Evolutionary conservation across 768 basidiomycete genomes (phyloP).

Genomic region (Kwoniella heveanensis): DNA sequence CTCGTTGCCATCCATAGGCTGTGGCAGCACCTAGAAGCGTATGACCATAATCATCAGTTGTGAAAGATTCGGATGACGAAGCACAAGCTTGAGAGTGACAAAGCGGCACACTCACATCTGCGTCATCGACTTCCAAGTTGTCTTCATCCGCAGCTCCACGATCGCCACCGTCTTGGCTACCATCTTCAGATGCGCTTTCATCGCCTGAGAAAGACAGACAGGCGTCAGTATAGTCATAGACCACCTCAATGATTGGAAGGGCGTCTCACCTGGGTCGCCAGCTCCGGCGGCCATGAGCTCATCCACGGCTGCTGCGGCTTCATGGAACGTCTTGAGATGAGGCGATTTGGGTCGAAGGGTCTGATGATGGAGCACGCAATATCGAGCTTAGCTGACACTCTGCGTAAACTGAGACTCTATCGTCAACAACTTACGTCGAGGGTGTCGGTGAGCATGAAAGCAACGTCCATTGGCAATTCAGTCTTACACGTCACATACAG

Average conservation of each 20-base stretch:
- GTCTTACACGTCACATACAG: conserved; percentile 90
- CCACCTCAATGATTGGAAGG: no score
- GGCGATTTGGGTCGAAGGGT: conserved; percentile 81
- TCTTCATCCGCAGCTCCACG: conserved; percentile 5
- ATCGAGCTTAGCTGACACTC: neutral
- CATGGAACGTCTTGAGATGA: conserved; percentile 73
- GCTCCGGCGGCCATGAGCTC: conserved; percentile 74
- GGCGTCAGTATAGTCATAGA: neutral
- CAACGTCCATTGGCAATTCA: conserved; percentile 91
- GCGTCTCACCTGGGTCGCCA: conserved; percentile 58
- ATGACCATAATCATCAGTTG: no score
- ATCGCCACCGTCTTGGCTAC: conserved; percentile 62
- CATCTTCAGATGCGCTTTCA: conserved; percentile 38
- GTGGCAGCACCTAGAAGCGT: conserved; percentile 6
- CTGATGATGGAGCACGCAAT: conserved; percentile 57
- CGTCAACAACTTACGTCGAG: conserved; percentile 69
- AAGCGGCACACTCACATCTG: conserved; percentile 15
- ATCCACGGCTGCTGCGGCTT: conserved; percentile 85
- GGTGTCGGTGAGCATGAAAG: conserved; percentile 95
- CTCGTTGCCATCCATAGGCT: conserved; percentile 65
- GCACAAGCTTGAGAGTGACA: no score
- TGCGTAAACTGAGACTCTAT: no score
- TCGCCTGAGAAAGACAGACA: conserved; percentile 13
- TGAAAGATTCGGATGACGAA: neutral
- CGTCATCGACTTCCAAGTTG: conserved; percentile 6